A percentile compares a stretch with the other conserved stretches of the same genome.
Conservation (phyloP, 805 yeast genomes). For the Yamadazyma tumulicola region DNA sequence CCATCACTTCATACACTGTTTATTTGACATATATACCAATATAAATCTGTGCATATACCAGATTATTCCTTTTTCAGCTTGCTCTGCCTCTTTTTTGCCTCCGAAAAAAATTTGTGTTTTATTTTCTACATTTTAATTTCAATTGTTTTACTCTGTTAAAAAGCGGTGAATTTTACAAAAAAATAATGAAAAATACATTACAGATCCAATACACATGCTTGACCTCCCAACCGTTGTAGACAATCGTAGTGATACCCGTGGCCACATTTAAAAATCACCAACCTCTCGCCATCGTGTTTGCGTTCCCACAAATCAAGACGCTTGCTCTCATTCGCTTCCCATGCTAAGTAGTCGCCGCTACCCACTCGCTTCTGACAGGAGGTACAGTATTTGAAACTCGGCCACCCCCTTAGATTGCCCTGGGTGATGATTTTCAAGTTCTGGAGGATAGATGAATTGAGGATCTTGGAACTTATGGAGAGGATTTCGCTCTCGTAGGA, state of each 20-base stretch:
- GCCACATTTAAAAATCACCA: conserved; percentile 59
- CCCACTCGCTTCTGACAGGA: conserved; percentile 72
- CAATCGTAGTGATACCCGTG: conserved; percentile 66
- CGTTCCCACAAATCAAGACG: conserved; percentile 2
- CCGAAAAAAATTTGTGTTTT: too few relatives aligned
- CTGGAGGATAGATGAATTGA: conserved; percentile 54
- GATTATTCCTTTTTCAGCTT: too few relatives aligned
- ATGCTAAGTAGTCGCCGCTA: conserved; percentile 61
- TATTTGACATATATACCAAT: too few relatives aligned
- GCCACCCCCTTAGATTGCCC: conserved; percentile 59
- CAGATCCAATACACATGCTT: conserved; percentile 26
- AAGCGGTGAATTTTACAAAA: too few relatives aligned
- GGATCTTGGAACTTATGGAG: conserved; percentile 46
- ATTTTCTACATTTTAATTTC: too few relatives aligned
- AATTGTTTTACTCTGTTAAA: too few relatives aligned
- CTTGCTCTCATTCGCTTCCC: conserved; percentile 46
- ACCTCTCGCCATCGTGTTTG: conserved; percentile 18
- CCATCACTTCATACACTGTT: too few relatives aligned
- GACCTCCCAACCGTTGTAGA: conserved; percentile 40
- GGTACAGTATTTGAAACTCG: conserved; percentile 54
- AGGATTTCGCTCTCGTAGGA: conserved; percentile 60
- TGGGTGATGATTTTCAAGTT: conserved; percentile 42
- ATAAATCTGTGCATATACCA: too few relatives aligned
- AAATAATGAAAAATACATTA: too few relatives aligned
- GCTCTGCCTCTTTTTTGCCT: too few relatives aligned